These are phyloP conservation scores for Pyrenophora teres DNA, from an alignment of 2,329 filamentous ascomycete genomes.

Conservation along the genomic window DNA sequence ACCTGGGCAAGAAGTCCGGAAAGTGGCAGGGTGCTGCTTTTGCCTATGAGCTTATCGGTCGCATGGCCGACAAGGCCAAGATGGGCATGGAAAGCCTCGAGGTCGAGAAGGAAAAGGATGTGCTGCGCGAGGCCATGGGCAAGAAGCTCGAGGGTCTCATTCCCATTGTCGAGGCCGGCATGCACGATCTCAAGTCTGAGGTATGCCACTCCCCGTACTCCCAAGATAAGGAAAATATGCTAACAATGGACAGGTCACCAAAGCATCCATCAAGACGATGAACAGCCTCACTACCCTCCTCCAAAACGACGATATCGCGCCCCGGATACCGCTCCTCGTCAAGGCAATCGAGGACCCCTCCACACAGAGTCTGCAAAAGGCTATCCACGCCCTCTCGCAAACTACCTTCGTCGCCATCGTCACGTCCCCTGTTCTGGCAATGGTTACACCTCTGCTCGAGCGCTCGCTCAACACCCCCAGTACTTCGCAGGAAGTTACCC, in stretches of 20 bases:
- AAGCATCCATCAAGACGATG: constrained; percentile 93
- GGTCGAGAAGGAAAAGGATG: constrained; percentile 83
- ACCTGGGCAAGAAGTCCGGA: constrained; percentile 80
- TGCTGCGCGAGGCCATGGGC: constrained; percentile 89
- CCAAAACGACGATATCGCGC: constrained; percentile 95
- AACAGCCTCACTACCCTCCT: constrained; percentile 84
- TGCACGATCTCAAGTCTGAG: constrained; percentile 95
- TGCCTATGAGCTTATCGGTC: constrained; percentile 81
- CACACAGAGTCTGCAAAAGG: constrained; percentile 85
- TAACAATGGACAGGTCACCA: constrained; percentile 57
- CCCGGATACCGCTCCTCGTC: constrained; percentile 87
- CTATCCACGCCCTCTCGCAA: constrained; percentile 93
- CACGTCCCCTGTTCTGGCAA: constrained; percentile 90
- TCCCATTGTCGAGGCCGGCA: constrained; percentile 85
- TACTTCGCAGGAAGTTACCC: constrained; percentile 90
- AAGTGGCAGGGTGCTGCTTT: constrained; percentile 98
- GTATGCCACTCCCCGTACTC: constrained; percentile 49
- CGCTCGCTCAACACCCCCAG: constrained; percentile 88
- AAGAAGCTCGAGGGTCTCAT: constrained; percentile 84
- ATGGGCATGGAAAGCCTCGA: constrained; percentile 82
- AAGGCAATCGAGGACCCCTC: constrained; percentile 96
- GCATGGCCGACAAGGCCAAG: constrained; percentile 94
- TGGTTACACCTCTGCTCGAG: constrained; percentile 92
- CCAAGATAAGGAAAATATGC: neutral
- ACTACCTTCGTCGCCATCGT: constrained; percentile 98